A percentile compares a stretch with the other conserved stretches of the same genome.
Evolutionary conservation across 2,329 filamentous ascomycete genomes (phyloP).

Genomic region (Leptographium radiaticola): DNA sequence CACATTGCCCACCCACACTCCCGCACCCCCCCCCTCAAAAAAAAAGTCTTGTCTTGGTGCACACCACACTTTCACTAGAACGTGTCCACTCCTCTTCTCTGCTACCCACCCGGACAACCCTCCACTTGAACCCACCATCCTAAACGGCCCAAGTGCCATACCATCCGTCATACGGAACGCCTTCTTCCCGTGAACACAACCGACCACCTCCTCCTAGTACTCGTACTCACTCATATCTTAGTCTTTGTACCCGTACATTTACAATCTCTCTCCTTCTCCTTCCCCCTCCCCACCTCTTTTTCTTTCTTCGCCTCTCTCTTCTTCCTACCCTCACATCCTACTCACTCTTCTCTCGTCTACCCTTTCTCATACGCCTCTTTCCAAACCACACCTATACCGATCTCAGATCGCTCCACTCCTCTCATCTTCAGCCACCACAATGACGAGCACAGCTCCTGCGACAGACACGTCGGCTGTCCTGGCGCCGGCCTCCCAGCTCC

Average conservation of each 20-base stretch:
- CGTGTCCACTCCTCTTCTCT: neutral
- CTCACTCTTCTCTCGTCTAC: neutral
- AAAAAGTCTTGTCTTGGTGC: neutral
- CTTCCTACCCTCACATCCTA: neutral
- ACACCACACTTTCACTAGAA: neutral
- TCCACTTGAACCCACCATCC: neutral
- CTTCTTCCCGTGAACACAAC: neutral
- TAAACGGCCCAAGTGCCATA: conserved; percentile 1
- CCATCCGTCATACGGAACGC: neutral
- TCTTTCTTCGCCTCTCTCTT: neutral
- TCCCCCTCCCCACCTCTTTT: neutral
- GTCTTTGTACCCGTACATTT: neutral
- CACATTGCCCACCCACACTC: neutral
- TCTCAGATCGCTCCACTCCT: neutral
- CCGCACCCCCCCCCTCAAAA: neutral
- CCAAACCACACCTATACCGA: neutral
- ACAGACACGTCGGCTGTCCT: neutral
- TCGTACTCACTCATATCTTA: neutral
- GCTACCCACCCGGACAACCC: neutral
- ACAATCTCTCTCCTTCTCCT: neutral
- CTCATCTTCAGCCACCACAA: neutral
- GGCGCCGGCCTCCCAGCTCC: neutral
- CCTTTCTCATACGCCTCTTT: neutral
- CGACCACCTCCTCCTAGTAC: neutral
- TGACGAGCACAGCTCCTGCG: conserved; percentile 1